These are phyloP conservation scores for Gossypium gossypioides DNA, from an alignment of 441 rosid species.

Conservation along the genomic window DNA sequence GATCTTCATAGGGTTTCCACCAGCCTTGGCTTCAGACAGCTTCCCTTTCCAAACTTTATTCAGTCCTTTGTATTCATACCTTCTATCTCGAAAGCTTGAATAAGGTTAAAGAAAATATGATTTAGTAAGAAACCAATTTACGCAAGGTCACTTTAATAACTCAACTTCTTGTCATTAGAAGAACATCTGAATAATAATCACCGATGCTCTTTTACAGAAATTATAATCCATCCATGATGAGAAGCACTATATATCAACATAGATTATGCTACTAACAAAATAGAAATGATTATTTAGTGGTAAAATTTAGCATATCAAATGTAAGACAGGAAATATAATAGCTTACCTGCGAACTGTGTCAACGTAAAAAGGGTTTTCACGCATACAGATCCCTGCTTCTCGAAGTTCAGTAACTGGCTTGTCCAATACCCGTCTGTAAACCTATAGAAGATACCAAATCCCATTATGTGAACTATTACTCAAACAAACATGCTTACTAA, in stretches of 20 bases:
- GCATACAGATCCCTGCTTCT: conserved; percentile 99
- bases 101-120: conserved; percentile 20
- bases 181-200: not conserved
- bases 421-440: conserved; percentile 76
- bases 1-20: conserved; percentile 91
- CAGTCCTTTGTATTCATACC: conserved; percentile 96
- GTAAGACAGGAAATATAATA: conserved; percentile 16
- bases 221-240: not conserved
- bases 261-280: conserved; percentile 7
- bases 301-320: conserved; percentile 7
- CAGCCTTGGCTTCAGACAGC: conserved; percentile 89
- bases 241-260: conserved; percentile 6
- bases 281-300: conserved; percentile 10
- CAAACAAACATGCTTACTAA: conserved; percentile 12
- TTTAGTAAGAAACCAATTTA: conserved; percentile 17
- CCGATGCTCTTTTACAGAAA: not conserved
- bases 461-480: conserved; percentile 15
- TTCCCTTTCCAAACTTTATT: conserved; percentile 98
- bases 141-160: not conserved
- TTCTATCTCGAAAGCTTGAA: conserved; percentile 91
- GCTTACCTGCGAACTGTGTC: conserved; percentile 95
- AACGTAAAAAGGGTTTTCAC: conserved; percentile 90
- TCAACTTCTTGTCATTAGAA: conserved; percentile 9
- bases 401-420: conserved; percentile 92
- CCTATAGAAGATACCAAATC: conserved; percentile 37